Conservation (phyloP, 805 yeast species). For the Kregervanrija fluxuum region DNA sequence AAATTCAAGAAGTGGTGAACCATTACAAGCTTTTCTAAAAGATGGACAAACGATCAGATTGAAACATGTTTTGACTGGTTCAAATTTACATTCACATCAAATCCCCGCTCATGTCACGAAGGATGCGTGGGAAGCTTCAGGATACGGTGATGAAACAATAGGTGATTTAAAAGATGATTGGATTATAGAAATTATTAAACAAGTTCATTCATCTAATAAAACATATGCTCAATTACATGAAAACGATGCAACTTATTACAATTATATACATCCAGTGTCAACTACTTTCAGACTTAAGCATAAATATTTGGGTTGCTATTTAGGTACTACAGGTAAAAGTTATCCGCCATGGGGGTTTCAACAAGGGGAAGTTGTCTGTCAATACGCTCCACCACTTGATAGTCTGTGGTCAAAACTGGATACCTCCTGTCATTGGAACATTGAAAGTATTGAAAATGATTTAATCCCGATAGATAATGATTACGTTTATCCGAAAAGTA, state of each 20-base stretch:
- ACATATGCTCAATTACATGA: slow-evolving; percentile 21
- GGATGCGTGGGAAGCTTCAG: slow-evolving; percentile 51
- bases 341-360: slow-evolving; percentile 97
- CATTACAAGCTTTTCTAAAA: slow-evolving; percentile 27
- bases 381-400: slow-evolving; percentile 37
- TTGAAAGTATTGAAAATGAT: slow-evolving; percentile 60
- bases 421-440: slow-evolving; percentile 73
- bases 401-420: slow-evolving; percentile 28
- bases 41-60: slow-evolving; percentile 60
- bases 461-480: slow-evolving; percentile 30
- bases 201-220: slow-evolving; percentile 28
- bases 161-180: slow-evolving; percentile 77
- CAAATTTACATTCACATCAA: slow-evolving; percentile 68
- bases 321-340: slow-evolving; percentile 72
- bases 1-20: slow-evolving; percentile 28
- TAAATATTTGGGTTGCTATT: slow-evolving; percentile 66
- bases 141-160: slow-evolving; percentile 56
- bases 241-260: slow-evolving; percentile 35
- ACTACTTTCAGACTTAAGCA: slow-evolving; percentile 74
- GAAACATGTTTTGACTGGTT: slow-evolving; percentile 52
- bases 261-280: slow-evolving; percentile 68
- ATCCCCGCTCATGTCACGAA: slow-evolving; percentile 55
- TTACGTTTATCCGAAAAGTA: slow-evolving; percentile 38
- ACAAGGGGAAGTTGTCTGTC: slow-evolving; percentile 85
- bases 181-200: slow-evolving; percentile 64